Percentiles rank a stretch among this genome's conserved stretches.
phyloP scores from a whole-genome alignment of 257 asterid species.

The Solanum gandarillasii region DNA sequence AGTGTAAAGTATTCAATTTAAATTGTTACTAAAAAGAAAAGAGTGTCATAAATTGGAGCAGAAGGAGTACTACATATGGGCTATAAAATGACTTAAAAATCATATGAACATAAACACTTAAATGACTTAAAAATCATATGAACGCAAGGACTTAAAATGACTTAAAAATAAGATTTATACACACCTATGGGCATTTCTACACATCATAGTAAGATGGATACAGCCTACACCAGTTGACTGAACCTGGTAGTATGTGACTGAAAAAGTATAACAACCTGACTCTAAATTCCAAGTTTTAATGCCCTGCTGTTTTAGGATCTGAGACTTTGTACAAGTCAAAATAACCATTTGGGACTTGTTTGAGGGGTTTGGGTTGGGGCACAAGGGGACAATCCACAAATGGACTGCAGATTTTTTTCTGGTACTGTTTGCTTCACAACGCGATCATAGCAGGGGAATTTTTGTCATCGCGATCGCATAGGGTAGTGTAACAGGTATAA shows the following conservation, averaged over 20 bases:
- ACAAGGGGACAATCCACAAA: not conserved
- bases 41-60: not conserved
- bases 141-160: not conserved
- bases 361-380: not conserved
- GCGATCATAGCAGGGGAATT: not conserved
- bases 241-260: not conserved
- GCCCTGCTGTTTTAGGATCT: not conserved
- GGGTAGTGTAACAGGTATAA: not conserved
- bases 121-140: not conserved
- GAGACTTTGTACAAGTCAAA: not conserved
- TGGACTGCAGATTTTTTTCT: not conserved
- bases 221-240: not conserved
- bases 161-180: not conserved
- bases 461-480: not conserved
- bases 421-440: not conserved
- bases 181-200: not conserved
- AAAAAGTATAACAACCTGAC: not conserved
- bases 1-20: not conserved
- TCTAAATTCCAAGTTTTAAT: not conserved
- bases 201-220: not conserved
- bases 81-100: not conserved
- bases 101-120: too few relatives aligned
- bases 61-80: not conserved
- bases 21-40: not conserved
- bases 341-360: not conserved